Evolutionary conservation across 768 basidiomycete species (phyloP), one percentile per base, ranked within the genome.

Genomic region (Mycena latifolia): DNA sequence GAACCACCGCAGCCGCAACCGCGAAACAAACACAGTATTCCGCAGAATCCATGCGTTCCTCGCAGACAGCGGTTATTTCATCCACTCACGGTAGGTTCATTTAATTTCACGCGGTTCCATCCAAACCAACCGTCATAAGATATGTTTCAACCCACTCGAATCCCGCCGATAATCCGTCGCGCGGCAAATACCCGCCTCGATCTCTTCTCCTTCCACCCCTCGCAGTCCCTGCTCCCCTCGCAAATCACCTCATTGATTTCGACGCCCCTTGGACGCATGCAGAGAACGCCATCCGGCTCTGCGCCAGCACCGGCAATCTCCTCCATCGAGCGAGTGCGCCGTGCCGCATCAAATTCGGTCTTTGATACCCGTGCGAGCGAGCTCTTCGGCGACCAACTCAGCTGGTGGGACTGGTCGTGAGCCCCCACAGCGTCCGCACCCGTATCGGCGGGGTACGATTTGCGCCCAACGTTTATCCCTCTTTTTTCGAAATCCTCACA

Each of bases 1-100:
- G n/a, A n/a, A n/a, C n/a, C n/a, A n/a, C n/a, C n/a, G n/a, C n/a
- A n/a, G n/a, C n/a, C n/a, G n/a, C 0, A 81, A 80, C 63, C 31
- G 1, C 0, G 59, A 54, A 0, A 67, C 69, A 47, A 84, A 82
- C 37, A 11, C 7, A 0, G 60, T 76, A 5, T 81, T 81, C 69
- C 62, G 65, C 31, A 43, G 67, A 18, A 63, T 81, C 31, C 75
- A 58, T n/a, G 4, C 12, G 8, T 8, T 63, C 50, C 18, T 33
- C 18, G 35, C 8, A 5, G 20, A 14, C 15, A 1, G 25, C 15
- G 35, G 63, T 24, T 31, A 46, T 50, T 18, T 41, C 10, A 17
- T 75, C 8, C 67, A 71, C 51, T 69, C 70, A 0, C n/a, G 31
- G 31, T 33, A 33, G 31, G 31, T 12, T 33, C 31, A 33, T 33